Base-by-base conservation (phyloP, 108 stramenopile genomes). In the Ochromonas danica region DNA sequence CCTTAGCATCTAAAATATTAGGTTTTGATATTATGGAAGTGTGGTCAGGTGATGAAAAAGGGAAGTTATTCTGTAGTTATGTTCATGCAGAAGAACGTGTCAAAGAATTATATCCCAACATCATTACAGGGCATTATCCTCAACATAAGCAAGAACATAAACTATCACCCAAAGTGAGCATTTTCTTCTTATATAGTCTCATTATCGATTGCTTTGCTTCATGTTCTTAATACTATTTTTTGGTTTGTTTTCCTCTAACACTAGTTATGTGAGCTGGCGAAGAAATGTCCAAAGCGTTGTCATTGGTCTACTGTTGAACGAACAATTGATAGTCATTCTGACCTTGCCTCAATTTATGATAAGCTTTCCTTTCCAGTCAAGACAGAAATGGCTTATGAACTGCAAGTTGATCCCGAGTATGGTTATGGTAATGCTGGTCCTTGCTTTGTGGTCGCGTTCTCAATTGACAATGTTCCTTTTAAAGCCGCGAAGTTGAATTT, bases 71-170 rank as follows among this genome's bases (percentile, higher is more conserved):
- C 28, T 75, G 72, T 33, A 60, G 10, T 28, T 60, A 75, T 36
- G 43, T 75, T 36, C 51, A 75, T 75, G 72, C 51, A 10, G 31
- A 42, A 6, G 45, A 75, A 36, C 14, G 28, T 10, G 25, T 75
- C 10, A 36, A 33, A 6, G 31, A 27, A 25, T 14, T 3, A 75
- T 75, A 75, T 36, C 72, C 72, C 28, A 33, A 75, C 31, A 17
- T 45, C 36, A 75, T 75, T 41, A 75, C 51, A 6, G 43, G 43
- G 14, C 41, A 45, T 33, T 75, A 35, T 33, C 51, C 43, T 6
- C 17, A 57, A 10, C 51, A 75, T 41, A 75, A 75, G 72, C 17
- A 31, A 6, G 31, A 45, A 33, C 43, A 45, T 57, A 33, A 33
- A 36, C 72, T 75, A 6, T 75, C 51, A 6, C 63, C 63, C 3